These are phyloP conservation scores for Hysterium pulicare DNA, from an alignment of 2,329 filamentous ascomycete species.

Conservation along the genomic window DNA sequence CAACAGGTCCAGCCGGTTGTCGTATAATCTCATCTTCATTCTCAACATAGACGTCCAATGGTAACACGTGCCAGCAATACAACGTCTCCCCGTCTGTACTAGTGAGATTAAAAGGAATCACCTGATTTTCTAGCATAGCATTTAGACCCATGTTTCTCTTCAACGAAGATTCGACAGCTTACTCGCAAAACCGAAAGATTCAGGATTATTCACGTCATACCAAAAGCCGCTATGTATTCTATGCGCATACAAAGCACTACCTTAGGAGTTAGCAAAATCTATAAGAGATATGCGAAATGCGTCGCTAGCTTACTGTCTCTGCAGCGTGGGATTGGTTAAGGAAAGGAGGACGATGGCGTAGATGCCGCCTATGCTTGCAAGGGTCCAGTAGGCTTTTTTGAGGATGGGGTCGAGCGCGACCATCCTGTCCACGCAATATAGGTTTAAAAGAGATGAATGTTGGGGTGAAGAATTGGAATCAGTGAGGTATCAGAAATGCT, in stretches of 20 bases:
- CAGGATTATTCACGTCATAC: slow-evolving; percentile 70
- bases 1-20: slow-evolving; percentile 38
- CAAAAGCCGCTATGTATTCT: slow-evolving; percentile 70
- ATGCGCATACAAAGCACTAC: slow-evolving; percentile 78
- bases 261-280: not conserved
- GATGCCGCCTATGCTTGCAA: slow-evolving; percentile 54
- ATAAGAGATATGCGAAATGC: not conserved
- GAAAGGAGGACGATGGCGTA: slow-evolving; percentile 67
- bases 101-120: slow-evolving; percentile 75
- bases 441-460: too few relatives aligned
- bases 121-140: slow-evolving; percentile 67
- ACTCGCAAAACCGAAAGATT: slow-evolving; percentile 86
- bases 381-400: slow-evolving; percentile 36
- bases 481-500: too few relatives aligned
- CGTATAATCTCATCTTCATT: slow-evolving; percentile 60
- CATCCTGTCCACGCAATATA: slow-evolving; percentile 26
- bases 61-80: slow-evolving; percentile 89
- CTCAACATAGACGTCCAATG: slow-evolving; percentile 69
- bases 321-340: slow-evolving; percentile 66
- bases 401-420: slow-evolving; percentile 24
- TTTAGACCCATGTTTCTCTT: too few relatives aligned
- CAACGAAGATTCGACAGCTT: slow-evolving; percentile 7
- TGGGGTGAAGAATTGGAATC: too few relatives aligned
- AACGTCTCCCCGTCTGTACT: slow-evolving; percentile 74
- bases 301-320: slow-evolving; percentile 66